These are phyloP conservation scores for Polyporus tsugae DNA, from an alignment of 1,284 basidiomycete species.

Conservation along the genomic window DNA sequence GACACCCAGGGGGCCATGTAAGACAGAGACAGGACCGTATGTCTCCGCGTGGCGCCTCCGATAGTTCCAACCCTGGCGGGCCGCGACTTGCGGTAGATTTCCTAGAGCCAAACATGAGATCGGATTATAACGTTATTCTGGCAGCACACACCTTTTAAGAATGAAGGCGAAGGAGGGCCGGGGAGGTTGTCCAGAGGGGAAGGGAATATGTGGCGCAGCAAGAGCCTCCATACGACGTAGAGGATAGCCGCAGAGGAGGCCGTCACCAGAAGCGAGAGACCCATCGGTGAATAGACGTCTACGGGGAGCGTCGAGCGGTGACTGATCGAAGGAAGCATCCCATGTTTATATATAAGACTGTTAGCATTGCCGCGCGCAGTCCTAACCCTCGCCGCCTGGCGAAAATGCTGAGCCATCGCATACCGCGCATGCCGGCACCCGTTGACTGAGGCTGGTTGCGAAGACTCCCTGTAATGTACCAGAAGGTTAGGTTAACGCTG, in stretches of 20 bases:
- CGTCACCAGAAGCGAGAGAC: not conserved
- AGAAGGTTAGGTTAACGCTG: not conserved
- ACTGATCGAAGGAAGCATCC: not conserved
- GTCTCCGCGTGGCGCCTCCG: slow-evolving; percentile 10
- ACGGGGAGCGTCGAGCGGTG: not conserved
- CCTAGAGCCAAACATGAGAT: slow-evolving; percentile 18
- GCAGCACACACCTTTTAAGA: not conserved
- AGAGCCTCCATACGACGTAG: not conserved
- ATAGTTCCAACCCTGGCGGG: slow-evolving; percentile 20
- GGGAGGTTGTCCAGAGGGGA: not conserved
- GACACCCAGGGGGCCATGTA: slow-evolving; percentile 21
- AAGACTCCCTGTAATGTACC: not conserved
- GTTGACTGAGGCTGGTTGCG: not conserved
- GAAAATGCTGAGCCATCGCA: not conserved
- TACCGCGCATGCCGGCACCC: not conserved
- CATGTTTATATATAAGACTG: not conserved
- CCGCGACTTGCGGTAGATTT: slow-evolving; percentile 15
- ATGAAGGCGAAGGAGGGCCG: not conserved
- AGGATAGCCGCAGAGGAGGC: not conserved
- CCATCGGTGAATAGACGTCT: not conserved
- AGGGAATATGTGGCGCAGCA: not conserved
- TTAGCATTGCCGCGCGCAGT: not conserved
- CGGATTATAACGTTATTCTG: not conserved
- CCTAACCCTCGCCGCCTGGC: not conserved
- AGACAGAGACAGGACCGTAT: slow-evolving; percentile 16